phyloP scores from a whole-genome alignment of 805 yeast species.

The Wickerhamomyces silvicola region DNA sequence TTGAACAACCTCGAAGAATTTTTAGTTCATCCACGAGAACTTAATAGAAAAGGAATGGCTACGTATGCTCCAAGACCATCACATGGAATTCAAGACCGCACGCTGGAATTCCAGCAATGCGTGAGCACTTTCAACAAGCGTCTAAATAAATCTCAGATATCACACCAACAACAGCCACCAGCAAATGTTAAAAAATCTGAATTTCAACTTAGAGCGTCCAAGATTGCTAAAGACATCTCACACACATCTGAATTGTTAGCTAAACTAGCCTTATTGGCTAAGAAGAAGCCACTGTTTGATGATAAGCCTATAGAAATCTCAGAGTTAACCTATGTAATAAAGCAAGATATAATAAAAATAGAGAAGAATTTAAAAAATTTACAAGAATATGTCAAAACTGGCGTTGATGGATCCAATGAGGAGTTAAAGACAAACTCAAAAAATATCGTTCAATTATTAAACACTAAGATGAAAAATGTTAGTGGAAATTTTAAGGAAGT shows the following conservation, averaged over 20 bases:
- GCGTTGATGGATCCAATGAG: slow-evolving; percentile 34
- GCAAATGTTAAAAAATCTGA: slow-evolving; percentile 29
- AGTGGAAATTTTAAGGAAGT: slow-evolving; percentile 89
- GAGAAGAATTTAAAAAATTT: slow-evolving; percentile 62
- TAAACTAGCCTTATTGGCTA: slow-evolving; percentile 77
- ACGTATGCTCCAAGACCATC: slow-evolving; percentile 12
- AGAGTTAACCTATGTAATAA: slow-evolving; percentile 72
- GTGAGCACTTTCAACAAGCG: slow-evolving; percentile 69
- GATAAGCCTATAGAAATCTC: slow-evolving; percentile 93
- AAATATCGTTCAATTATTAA: slow-evolving; percentile 81
- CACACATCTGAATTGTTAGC: slow-evolving; percentile 76
- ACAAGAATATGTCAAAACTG: slow-evolving; percentile 44
- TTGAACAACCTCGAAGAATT: too few relatives aligned
- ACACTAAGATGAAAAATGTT: slow-evolving; percentile 85
- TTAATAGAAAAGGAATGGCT: not conserved
- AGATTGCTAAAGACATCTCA: slow-evolving; percentile 83
- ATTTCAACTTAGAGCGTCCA: slow-evolving; percentile 66
- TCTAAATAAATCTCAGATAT: slow-evolving; percentile 30
- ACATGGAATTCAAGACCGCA: slow-evolving; percentile 62
- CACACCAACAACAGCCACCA: slow-evolving; percentile 15
- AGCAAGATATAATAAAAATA: slow-evolving; percentile 79
- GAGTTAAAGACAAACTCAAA: slow-evolving; percentile 66
- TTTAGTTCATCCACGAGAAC: too few relatives aligned
- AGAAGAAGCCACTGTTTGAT: slow-evolving; percentile 84
- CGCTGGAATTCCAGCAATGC: slow-evolving; percentile 89